Base-by-base conservation (phyloP, 352 stramenopile species). In the Phytophthora ramorum region DNA sequence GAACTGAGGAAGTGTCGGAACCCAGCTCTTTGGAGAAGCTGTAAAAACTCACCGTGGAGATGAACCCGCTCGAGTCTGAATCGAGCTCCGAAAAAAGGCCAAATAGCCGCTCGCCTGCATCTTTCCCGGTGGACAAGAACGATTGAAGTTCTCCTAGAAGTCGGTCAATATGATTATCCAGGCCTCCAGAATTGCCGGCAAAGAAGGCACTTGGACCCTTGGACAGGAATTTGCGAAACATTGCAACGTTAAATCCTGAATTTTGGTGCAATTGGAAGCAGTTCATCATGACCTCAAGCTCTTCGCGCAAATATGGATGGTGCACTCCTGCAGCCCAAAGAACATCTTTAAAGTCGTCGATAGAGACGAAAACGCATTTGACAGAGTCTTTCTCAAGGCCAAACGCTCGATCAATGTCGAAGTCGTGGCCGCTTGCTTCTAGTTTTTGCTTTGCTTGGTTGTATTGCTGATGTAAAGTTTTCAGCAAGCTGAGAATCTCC, bases 281-380 rank as follows among this genome's bases (percentile, higher is more conserved):
- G 19, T 57, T 58, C 47, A 87, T 73, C 56, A 92, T 81, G 8
- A 60, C 60, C 51, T 92, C 73, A 9, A 91, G 60, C 34, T 91
- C 84, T 56, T 95, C 86, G 4, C 80, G 80, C 16, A 91, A 63
- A 57, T 88, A 94, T 7, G 86, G 84, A 38, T 92, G 80, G 0
- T 77, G 81, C 0, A 92, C 61, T 12, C 79, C 80, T 9, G 78
- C 72, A 19, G 73, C 62, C 86, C 86, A 95, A 46, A 95, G 40
- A 28, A 90, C 69, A 46, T 95, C 82, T 50, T 86, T 90, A 12
- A 95, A 79, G 10, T 95, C 83, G 10, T 91, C 76, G 7, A 71
- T 64, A 7, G 72, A 82, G 2, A 95, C 19, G 14, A 73, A 74
- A 17, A 89, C 37, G 40, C 53, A 76, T 22, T 75, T 69, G 12